These are phyloP conservation scores for Eimeria brunetti DNA, from an alignment of 169 alveolate genomes.

Conservation along the genomic window DNA sequence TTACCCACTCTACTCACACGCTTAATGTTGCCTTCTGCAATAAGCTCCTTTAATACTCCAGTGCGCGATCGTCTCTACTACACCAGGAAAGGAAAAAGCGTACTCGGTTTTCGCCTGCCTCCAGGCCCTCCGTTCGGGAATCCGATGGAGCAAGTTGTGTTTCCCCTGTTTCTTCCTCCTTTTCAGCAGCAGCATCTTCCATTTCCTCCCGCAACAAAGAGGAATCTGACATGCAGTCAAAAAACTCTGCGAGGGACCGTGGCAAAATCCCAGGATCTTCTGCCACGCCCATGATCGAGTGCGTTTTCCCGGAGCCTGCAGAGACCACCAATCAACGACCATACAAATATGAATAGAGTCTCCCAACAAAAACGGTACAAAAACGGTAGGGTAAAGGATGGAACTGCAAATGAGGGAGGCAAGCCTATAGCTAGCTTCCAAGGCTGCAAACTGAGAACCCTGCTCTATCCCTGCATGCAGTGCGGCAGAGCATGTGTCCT, in stretches of 20 bases:
- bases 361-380: neutral
- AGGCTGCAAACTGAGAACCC: neutral
- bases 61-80: neutral
- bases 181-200: conserved; percentile 84
- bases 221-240: conserved; percentile 87
- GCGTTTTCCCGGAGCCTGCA: conserved; percentile 87
- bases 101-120: conserved; percentile 61
- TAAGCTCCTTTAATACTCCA: neutral
- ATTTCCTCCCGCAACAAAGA: conserved; percentile 86
- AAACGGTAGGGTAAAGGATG: neutral
- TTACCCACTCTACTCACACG: neutral
- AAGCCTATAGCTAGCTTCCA: neutral
- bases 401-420: neutral
- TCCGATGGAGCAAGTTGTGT: neutral
- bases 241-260: conserved; percentile 88
- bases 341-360: neutral
- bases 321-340: neutral
- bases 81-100: neutral
- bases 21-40: neutral
- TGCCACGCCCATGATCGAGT: conserved; percentile 88
- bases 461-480: neutral
- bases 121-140: conserved; percentile 46
- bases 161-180: conserved; percentile 85
- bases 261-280: conserved; percentile 89
- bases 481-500: neutral